phyloP scores from a whole-genome alignment of 768 basidiomycete genomes.

The Lepiota venenata region DNA sequence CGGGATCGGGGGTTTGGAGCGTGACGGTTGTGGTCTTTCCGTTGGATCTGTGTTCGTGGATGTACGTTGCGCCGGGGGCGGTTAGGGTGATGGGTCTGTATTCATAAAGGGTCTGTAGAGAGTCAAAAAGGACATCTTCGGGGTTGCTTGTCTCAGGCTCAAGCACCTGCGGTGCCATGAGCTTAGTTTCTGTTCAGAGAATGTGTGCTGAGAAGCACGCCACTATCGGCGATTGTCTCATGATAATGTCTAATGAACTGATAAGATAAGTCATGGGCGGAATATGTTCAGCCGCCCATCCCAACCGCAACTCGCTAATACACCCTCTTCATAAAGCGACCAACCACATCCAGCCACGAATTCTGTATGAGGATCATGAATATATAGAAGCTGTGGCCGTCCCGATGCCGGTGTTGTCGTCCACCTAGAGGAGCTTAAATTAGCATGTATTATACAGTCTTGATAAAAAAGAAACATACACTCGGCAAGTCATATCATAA shows the following conservation, averaged over 20 bases:
- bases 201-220: no score
- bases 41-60: slow-evolving; percentile 30
- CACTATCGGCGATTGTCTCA: not conserved
- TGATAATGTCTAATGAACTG: not conserved
- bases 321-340: slow-evolving; percentile 88
- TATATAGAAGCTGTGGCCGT: slow-evolving; percentile 53
- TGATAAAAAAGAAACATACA: slow-evolving; percentile 49
- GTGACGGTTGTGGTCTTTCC: slow-evolving; percentile 28
- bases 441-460: slow-evolving; percentile 1
- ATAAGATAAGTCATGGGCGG: slow-evolving; percentile 35
- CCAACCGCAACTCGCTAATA: slow-evolving; percentile 91
- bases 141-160: slow-evolving; percentile 28
- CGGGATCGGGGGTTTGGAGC: slow-evolving; percentile 61
- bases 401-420: slow-evolving; percentile 53
- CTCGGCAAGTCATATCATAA: slow-evolving; percentile 95
- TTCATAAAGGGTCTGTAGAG: slow-evolving; percentile 60
- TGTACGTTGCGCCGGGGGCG: slow-evolving; percentile 50
- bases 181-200: not conserved
- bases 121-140: slow-evolving; percentile 67
- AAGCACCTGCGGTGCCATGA: not conserved
- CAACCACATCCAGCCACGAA: slow-evolving; percentile 91
- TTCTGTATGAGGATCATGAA: slow-evolving; percentile 90
- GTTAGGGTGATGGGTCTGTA: slow-evolving; percentile 59
- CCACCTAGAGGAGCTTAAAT: slow-evolving; percentile 50
- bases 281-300: slow-evolving; percentile 83